A percentile compares a stretch with the other conserved stretches of the same genome.
Evolutionary conservation across 352 stramenopile genomes (phyloP).

Genomic region (Elongisporangium undulatum): DNA sequence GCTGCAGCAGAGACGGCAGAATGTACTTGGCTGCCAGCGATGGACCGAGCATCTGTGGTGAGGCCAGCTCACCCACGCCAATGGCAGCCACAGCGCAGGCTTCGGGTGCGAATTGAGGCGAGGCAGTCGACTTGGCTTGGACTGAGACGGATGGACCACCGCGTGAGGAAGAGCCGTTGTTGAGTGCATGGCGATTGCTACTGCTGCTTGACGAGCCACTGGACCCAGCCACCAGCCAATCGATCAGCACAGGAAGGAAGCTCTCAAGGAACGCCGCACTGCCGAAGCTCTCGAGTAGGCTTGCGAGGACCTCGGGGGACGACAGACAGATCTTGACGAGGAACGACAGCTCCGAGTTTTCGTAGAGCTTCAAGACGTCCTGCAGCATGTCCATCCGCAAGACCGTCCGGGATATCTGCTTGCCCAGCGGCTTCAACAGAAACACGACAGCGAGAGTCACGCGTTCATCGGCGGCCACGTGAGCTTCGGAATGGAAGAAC

Average conservation of each 20-base stretch:
- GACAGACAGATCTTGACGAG: conserved; percentile 38
- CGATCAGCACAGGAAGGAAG: conserved; percentile 58
- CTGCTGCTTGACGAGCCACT: background rate
- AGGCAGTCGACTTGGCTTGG: background rate
- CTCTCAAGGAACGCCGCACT: conserved; percentile 31
- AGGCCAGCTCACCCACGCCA: conserved; percentile 46
- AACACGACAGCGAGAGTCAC: conserved; percentile 56
- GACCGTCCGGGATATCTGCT: conserved; percentile 24
- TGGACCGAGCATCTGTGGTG: conserved; percentile 42
- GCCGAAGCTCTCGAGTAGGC: conserved; percentile 44
- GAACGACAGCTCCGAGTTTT: conserved; percentile 33
- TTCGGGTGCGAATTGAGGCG: conserved; percentile 38
- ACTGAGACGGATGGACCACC: background rate
- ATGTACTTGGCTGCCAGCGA: conserved; percentile 60
- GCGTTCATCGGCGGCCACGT: conserved; percentile 34
- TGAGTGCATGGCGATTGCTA: background rate
- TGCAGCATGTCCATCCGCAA: conserved; percentile 28
- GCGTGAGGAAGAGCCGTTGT: background rate
- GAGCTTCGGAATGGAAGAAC: conserved; percentile 44
- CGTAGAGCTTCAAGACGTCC: conserved; percentile 54
- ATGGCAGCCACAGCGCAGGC: conserved; percentile 37
- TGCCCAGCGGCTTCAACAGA: conserved; percentile 37
- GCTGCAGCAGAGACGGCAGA: conserved; percentile 41
- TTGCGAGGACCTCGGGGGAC: conserved; percentile 43
- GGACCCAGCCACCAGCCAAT: conserved; percentile 48